These are phyloP conservation scores for Amanita thiersii DNA, from an alignment of 768 basidiomycete species.

Conservation along the genomic window DNA sequence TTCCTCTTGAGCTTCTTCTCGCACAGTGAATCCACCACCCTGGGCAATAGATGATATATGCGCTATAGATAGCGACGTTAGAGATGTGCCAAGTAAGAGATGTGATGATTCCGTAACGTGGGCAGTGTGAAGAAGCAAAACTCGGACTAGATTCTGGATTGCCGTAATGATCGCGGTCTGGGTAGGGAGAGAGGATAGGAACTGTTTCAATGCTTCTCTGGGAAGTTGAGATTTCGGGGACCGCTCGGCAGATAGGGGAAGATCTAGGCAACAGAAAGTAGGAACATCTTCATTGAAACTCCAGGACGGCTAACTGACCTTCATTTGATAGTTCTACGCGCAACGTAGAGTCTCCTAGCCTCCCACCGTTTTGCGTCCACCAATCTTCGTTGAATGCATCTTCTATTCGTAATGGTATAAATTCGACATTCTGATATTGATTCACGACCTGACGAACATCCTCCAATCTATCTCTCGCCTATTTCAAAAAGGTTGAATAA, in stretches of 20 bases:
- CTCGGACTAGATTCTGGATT: constrained; percentile 49
- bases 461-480: constrained; percentile 51
- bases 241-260: constrained; percentile 20
- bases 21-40: constrained; percentile 67
- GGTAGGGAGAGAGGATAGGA: constrained; percentile 64
- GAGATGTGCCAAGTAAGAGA: constrained; percentile 67
- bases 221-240: constrained; percentile 16
- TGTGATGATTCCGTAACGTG: constrained; percentile 55
- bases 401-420: constrained; percentile 59
- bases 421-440: constrained; percentile 38
- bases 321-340: constrained; percentile 45
- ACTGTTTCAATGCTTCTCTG: constrained; percentile 30
- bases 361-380: constrained; percentile 47
- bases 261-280: constrained; percentile 16
- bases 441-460: constrained; percentile 39
- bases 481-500: constrained; percentile 12
- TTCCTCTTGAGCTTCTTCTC: constrained; percentile 64
- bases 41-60: constrained; percentile 69
- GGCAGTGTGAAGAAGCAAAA: constrained; percentile 68
- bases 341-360: constrained; percentile 18
- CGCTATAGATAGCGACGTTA: constrained; percentile 71
- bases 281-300: constrained; percentile 2
- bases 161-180: constrained; percentile 58
- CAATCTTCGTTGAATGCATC: constrained; percentile 64
- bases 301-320: constrained; percentile 24